These are phyloP conservation scores for Paraconiothyrium brasiliense DNA, from an alignment of 2,329 filamentous ascomycete genomes.

Conservation along the genomic window DNA sequence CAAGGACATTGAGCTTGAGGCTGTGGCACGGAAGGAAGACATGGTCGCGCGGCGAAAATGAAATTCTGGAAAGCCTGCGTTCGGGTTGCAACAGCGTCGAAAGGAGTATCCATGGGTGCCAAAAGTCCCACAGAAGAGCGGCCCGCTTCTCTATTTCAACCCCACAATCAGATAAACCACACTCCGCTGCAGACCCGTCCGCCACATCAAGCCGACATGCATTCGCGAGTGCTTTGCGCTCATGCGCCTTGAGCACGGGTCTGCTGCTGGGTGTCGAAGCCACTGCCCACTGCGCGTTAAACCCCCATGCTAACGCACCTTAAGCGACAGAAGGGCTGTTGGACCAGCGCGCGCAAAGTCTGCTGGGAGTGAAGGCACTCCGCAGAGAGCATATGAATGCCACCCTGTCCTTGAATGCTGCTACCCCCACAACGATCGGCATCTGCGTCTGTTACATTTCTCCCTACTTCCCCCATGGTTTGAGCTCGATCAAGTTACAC, in stretches of 20 bases:
- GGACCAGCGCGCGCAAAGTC: neutral
- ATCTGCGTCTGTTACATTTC: neutral
- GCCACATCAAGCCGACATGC: neutral
- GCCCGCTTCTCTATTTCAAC: neutral
- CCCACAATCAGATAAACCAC: no score
- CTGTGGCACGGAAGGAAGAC: neutral
- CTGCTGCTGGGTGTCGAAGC: neutral
- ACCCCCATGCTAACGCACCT: neutral
- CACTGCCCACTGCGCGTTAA: neutral
- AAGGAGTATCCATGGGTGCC: neutral
- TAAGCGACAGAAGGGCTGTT: conserved; percentile 2
- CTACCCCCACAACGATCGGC: neutral
- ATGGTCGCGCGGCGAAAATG: neutral
- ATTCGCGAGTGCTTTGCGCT: neutral
- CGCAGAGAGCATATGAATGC: neutral
- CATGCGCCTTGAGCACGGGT: neutral
- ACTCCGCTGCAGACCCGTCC: neutral
- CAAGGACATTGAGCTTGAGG: neutral
- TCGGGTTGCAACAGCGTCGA: neutral
- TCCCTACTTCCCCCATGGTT: neutral
- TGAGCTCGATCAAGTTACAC: neutral
- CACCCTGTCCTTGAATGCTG: neutral
- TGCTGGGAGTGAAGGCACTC: neutral
- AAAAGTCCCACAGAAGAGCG: neutral
- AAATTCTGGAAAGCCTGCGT: neutral